Base-by-base conservation (phyloP, 495 filamentous ascomycete species). In the Aspergillus sclerotiicarbonarius region DNA sequence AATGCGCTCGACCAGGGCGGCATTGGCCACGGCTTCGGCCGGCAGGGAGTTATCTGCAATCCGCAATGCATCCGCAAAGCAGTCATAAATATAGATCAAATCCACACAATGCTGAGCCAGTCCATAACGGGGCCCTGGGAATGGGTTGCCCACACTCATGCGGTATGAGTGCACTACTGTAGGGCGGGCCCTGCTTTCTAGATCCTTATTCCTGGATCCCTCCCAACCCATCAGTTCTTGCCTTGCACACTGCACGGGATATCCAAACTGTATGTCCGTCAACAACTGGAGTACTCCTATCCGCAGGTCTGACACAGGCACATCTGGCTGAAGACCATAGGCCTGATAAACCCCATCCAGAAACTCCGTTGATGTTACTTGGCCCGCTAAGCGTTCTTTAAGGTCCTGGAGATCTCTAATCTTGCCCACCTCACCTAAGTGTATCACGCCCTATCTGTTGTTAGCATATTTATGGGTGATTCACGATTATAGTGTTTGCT, bases 51-150 rank as follows among this genome's bases (percentile, higher is more conserved):
- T 16, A 50, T 56, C 53, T 12, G 39, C 39, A 12, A 31, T 9
- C 1, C 30, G 29, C 25, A 56, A 20, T 21, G 25, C 53, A 12
- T 56, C 39, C 3, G 16, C 30, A 9, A 56, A 47, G 21, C 33
- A 19, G 53, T 46, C 53, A 41, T 41, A 56, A 8, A 46, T 46
- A 16, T 56, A 47, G 15, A 47, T 33, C 21, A 56, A 20, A 44
- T 56, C 53, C 8, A 56, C 53, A 16, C 53, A 43, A 30, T 56
- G 53, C 12, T 56, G 53, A 13, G 53, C 53, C 20, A 25, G 13
- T 15, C 41, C 45, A 12, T 45, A 19, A 13, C 9, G n/a, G 4
- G 19, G n/a, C 7, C 53, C 39, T 1, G 53, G 21, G 15, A 56
- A 56, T 15, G 53, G 53, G 30, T 47, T 56, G 6, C 25, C 45